These are phyloP conservation scores for Quercus wislizeni DNA, from an alignment of 306 rosid species.

Conservation along the genomic window DNA sequence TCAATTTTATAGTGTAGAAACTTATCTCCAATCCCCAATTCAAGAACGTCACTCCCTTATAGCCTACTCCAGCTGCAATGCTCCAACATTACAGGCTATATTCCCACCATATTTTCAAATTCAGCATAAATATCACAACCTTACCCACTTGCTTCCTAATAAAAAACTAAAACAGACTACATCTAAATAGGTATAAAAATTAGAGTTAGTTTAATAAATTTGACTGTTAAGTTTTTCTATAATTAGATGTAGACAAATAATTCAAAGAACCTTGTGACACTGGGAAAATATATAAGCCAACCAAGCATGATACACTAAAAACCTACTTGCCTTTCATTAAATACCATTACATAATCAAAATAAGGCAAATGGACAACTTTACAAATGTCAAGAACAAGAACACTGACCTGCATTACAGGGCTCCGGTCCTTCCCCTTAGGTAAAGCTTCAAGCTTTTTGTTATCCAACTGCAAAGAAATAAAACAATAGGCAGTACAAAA, in stretches of 20 bases:
- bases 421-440: constrained; percentile 64
- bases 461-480: constrained; percentile 62
- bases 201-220: not conserved
- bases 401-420: constrained; percentile 74
- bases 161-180: not conserved
- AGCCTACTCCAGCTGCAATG: not conserved
- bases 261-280: not conserved
- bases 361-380: not conserved
- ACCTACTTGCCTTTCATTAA: not conserved
- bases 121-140: not conserved
- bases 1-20: no score
- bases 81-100: not conserved
- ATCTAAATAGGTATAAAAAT: not conserved
- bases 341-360: not conserved
- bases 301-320: not conserved
- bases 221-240: not conserved
- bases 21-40: no score
- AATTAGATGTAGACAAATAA: not conserved
- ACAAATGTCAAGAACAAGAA: not conserved
- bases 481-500: not conserved
- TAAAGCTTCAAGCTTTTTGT: constrained; percentile 75
- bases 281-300: not conserved
- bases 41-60: not conserved
- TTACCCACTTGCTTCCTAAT: not conserved
- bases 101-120: not conserved